Percentiles rank a stretch among this genome's conserved stretches.
Conservation (phyloP, 148 eudicot genomes). For the Camellia granthamiana region DNA sequence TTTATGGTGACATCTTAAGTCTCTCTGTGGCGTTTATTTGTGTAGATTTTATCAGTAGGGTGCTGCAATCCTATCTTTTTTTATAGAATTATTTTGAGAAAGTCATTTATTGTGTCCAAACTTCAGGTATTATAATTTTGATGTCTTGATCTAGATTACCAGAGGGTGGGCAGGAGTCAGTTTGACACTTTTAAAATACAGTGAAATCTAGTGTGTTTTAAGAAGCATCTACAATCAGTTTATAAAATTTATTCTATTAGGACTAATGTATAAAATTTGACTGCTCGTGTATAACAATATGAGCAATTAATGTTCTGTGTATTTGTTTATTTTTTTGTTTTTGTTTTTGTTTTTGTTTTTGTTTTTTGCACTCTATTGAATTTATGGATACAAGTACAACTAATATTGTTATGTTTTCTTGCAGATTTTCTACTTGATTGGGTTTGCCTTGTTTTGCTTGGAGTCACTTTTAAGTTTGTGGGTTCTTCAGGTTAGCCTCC, state of each 20-base stretch:
- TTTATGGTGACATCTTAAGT: too few species aligned
- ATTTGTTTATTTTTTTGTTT: too few species aligned
- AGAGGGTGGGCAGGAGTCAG: not conserved
- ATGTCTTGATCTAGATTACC: not conserved
- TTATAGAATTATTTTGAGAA: too few species aligned
- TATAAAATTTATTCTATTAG: too few species aligned
- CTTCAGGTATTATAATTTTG: not conserved
- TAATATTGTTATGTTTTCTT: slow-evolving; percentile 16
- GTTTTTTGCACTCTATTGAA: not conserved
- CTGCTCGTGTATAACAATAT: too few species aligned
- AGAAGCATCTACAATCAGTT: too few species aligned
- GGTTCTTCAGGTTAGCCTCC: slow-evolving; percentile 89
- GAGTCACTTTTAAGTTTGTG: slow-evolving; percentile 92
- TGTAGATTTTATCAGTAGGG: not conserved
- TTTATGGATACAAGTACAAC: not conserved
- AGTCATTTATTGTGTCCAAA: not conserved
- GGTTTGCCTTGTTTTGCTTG: slow-evolving; percentile 86
- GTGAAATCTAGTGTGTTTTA: not conserved
- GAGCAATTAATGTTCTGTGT: not conserved
- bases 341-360: not conserved
- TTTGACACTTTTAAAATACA: not conserved
- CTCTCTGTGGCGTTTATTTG: not conserved
- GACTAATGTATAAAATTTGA: too few species aligned
- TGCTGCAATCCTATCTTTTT: not conserved
- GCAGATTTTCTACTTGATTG: slow-evolving; percentile 88